A percentile compares a stretch with the other conserved stretches of the same genome.
Evolutionary conservation across 148 eudicot species (phyloP).

Genomic region (Heliosperma pusillum): DNA sequence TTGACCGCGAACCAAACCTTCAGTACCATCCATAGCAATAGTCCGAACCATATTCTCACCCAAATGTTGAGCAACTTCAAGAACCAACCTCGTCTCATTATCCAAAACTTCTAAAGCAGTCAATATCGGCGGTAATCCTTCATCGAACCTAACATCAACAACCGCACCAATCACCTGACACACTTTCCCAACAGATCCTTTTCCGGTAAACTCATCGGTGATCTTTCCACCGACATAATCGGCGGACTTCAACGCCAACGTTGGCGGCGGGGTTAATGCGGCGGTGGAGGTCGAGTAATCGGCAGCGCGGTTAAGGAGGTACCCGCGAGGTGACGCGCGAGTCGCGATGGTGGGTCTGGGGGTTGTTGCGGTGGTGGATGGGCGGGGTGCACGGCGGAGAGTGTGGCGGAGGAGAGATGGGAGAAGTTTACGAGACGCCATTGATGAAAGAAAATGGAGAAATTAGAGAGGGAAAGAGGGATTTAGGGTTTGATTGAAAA

Average conservation of each 20-base stretch:
- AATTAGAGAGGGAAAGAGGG: neutral
- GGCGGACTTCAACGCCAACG: neutral
- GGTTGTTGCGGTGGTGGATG: conserved; percentile 34
- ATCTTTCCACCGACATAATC: conserved; percentile 41
- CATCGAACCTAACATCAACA: conserved; percentile 78
- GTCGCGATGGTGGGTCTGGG: conserved; percentile 20
- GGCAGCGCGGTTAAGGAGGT: conserved; percentile 50
- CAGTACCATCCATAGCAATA: conserved; percentile 99
- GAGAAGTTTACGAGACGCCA: conserved; percentile 31
- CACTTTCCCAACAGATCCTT: conserved; percentile 79
- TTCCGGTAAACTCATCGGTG: conserved; percentile 84
- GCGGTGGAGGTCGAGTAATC: conserved; percentile 6
- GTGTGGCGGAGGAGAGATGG: conserved; percentile 25
- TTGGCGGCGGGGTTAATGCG: conserved; percentile 17
- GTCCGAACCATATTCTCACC: conserved; percentile 89
- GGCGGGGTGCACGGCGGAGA: conserved; percentile 8
- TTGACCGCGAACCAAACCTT: conserved; percentile 93
- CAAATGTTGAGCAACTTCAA: conserved; percentile 98
- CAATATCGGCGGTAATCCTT: conserved; percentile 90
- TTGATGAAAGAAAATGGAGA: neutral
- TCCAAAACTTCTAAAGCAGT: conserved; percentile 89
- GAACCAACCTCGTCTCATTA: conserved; percentile 69
- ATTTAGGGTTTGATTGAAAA: conserved; percentile 24
- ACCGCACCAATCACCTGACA: conserved; percentile 99
- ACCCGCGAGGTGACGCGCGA: conserved; percentile 42